These are phyloP conservation scores for Tolypocladium sp. DNA, from an alignment of 2,329 filamentous ascomycete species.

Conservation along the genomic window DNA sequence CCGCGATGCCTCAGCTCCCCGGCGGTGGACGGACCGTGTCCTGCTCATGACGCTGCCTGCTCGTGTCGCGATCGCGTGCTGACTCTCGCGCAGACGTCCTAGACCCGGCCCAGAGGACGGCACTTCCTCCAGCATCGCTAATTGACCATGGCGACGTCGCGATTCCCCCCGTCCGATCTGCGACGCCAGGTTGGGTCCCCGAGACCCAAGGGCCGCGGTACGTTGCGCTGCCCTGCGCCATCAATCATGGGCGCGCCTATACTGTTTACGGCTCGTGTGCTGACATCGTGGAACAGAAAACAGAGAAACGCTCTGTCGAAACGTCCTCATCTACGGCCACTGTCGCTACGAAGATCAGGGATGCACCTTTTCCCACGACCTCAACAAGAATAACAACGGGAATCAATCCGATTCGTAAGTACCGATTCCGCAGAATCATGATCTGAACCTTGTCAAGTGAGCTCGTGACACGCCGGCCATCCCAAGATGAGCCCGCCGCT, in stretches of 20 bases:
- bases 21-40: neutral
- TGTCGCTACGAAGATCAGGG: conserved; percentile 88
- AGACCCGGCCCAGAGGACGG: conserved; percentile 28
- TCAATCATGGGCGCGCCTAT: neutral
- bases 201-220: conserved; percentile 47
- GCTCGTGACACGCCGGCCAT: neutral
- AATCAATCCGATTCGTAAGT: conserved; percentile 42
- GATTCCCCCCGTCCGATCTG: conserved; percentile 35
- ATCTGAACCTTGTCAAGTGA: neutral
- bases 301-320: conserved; percentile 86
- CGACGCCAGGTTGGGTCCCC: conserved; percentile 47
- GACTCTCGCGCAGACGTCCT: conserved; percentile 28
- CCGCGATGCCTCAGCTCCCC: neutral
- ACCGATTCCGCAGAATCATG: neutral
- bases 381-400: conserved; percentile 42
- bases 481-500: neutral
- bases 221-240: conserved; percentile 12
- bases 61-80: conserved; percentile 6
- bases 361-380: conserved; percentile 85
- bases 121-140: conserved; percentile 14
- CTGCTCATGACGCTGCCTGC: neutral
- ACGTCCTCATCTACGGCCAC: conserved; percentile 87
- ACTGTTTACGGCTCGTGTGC: neutral
- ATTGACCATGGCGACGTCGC: conserved; percentile 35
- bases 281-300: conserved; percentile 43